phyloP scores from a whole-genome alignment of 371 early-diverging fungal genomes.

The Saksenaea oblongispora region DNA sequence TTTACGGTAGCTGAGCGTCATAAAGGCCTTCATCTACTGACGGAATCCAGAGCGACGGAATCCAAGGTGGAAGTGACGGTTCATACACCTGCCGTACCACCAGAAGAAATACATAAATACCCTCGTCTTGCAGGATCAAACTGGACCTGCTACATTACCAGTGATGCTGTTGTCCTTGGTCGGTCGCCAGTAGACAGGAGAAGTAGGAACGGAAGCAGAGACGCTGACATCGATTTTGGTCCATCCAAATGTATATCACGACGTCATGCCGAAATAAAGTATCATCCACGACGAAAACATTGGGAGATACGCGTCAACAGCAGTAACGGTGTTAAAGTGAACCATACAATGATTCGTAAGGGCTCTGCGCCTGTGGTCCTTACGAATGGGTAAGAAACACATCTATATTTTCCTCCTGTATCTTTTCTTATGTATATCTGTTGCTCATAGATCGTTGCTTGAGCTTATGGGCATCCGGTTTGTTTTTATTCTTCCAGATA shows the following conservation, averaged over 20 bases:
- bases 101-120: constrained; percentile 29
- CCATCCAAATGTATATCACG: constrained; percentile 40
- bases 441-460: constrained; percentile 29
- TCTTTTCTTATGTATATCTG: neutral
- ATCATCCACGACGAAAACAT: constrained; percentile 17
- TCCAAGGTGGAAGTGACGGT: constrained; percentile 32
- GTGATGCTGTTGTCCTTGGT: constrained; percentile 30
- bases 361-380: constrained; percentile 22
- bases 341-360: constrained; percentile 26
- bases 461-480: constrained; percentile 37
- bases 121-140: constrained; percentile 43
- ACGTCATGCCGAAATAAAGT: constrained; percentile 43
- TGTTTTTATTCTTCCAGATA: constrained; percentile 39
- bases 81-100: constrained; percentile 26
- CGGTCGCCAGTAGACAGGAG: constrained; percentile 21
- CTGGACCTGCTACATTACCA: constrained; percentile 47
- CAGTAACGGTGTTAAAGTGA: constrained; percentile 44
- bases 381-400: constrained; percentile 24
- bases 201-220: neutral
- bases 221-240: constrained; percentile 42
- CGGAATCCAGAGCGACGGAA: constrained; percentile 26
- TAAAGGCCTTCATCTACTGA: constrained; percentile 28
- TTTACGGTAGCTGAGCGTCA: constrained; percentile 30
- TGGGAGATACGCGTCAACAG: constrained; percentile 47
- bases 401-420: neutral